A percentile compares a stretch with the other conserved stretches of the same genome.
phyloP scores from a whole-genome alignment of 371 early-diverging fungal species.

The Mucor indicus region DNA sequence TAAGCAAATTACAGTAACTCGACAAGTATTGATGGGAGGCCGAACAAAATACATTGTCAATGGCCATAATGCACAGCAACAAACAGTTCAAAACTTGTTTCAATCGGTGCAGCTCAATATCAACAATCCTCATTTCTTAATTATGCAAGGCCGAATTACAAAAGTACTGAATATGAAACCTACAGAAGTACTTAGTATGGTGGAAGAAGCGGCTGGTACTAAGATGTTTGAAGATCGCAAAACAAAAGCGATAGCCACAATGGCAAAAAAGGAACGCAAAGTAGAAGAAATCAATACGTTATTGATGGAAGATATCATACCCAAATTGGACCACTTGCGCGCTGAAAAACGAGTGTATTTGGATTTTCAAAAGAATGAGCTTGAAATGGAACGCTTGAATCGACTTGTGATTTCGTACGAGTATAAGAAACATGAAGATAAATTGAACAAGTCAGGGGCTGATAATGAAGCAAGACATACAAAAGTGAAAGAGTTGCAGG shows the following conservation, averaged over 20 bases:
- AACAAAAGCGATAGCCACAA: conserved; percentile 90
- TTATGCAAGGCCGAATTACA: conserved; percentile 99
- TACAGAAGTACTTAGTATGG: conserved; percentile 92
- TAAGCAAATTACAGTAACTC: conserved; percentile 88
- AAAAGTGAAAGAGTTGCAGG: conserved; percentile 25
- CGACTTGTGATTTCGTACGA: conserved; percentile 84
- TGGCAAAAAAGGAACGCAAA: conserved; percentile 95
- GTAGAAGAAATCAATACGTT: conserved; percentile 86
- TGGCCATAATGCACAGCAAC: conserved; percentile 88
- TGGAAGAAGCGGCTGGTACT: conserved; percentile 99
- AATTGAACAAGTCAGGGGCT: conserved; percentile 36
- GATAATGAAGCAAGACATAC: conserved; percentile 33
- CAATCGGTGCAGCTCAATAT: conserved; percentile 97
- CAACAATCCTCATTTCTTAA: conserved; percentile 98
- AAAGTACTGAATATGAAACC: conserved; percentile 99
- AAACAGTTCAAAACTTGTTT: conserved; percentile 88
- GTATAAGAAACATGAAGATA: conserved; percentile 60
- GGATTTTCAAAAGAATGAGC: conserved; percentile 90
- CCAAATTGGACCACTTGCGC: conserved; percentile 90
- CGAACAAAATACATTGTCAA: conserved; percentile 96
- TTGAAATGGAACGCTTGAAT: conserved; percentile 80
- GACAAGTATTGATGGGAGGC: conserved; percentile 93
- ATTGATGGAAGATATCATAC: conserved; percentile 87
- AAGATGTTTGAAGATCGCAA: conserved; percentile 98
- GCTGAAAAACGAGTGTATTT: conserved; percentile 87